Evolutionary conservation across 495 filamentous ascomycete species (phyloP).

Genomic region (Xylaria venustula): DNA sequence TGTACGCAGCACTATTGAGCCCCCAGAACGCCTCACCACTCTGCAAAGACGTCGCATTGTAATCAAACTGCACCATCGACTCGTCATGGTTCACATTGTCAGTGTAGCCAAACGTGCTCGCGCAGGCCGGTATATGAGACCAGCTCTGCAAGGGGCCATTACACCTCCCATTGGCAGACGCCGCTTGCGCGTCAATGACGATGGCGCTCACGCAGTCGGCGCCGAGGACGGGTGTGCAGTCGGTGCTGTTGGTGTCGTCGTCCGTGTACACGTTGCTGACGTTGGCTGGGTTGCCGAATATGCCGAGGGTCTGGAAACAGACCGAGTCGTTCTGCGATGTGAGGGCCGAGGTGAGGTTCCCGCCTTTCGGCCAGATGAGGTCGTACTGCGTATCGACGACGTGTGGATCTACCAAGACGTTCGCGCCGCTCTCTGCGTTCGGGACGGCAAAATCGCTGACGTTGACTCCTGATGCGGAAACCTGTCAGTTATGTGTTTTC

Average conservation of each 20-base stretch:
- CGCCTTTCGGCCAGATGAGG: neutral
- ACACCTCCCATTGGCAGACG: neutral
- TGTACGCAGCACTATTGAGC: neutral
- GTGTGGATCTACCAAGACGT: neutral
- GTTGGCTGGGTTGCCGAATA: neutral
- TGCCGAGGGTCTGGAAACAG: neutral
- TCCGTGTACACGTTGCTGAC: neutral
- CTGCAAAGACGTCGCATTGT: no score
- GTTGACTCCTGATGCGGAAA: neutral
- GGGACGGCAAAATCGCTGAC: neutral
- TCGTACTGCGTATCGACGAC: neutral
- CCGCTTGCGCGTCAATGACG: neutral
- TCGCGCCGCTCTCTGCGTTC: neutral
- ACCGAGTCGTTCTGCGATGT: neutral
- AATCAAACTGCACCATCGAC: no score
- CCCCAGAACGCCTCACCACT: neutral
- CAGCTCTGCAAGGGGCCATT: neutral
- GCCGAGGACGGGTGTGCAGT: neutral
- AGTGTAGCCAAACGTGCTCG: slow-evolving; percentile 26
- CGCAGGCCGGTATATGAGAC: neutral
- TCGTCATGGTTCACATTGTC: slow-evolving; percentile 13
- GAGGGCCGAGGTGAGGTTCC: neutral
- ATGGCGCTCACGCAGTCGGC: neutral
- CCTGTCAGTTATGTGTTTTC: no score
- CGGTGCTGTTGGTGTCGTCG: neutral